These are phyloP conservation scores for Pseudogymnoascus sp. DNA, from an alignment of 2,329 filamentous ascomycete species.

Conservation along the genomic window DNA sequence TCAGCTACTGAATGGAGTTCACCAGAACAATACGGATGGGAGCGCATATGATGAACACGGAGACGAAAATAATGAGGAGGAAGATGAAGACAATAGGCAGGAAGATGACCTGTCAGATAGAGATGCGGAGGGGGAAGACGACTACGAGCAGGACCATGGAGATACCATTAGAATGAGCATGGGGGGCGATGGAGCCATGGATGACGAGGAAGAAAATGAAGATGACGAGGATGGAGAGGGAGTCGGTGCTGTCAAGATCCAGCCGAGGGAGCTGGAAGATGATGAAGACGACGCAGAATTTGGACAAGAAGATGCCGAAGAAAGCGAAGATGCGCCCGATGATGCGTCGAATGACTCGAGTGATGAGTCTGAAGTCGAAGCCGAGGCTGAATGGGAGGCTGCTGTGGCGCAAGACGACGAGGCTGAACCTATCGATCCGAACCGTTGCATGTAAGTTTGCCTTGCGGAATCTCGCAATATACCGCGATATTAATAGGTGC, in stretches of 20 bases:
- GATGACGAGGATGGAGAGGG: constrained; percentile 31
- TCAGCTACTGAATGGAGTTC: constrained; percentile 27
- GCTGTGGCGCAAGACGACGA: constrained; percentile 48
- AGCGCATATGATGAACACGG: constrained; percentile 15
- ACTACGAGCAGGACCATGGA: constrained; percentile 21
- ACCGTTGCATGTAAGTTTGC: constrained; percentile 54
- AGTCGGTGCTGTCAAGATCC: constrained; percentile 28
- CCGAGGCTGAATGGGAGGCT: constrained; percentile 44
- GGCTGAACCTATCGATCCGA: constrained; percentile 41
- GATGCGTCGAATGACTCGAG: constrained; percentile 25
- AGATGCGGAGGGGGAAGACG: constrained; percentile 31
- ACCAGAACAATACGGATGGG: constrained; percentile 17
- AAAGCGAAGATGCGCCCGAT: constrained; percentile 21
- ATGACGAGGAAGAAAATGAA: constrained; percentile 33
- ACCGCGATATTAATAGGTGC: constrained; percentile 29
- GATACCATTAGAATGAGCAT: constrained; percentile 20
- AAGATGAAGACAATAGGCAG: constrained; percentile 29
- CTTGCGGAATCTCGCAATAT: constrained; percentile 14
- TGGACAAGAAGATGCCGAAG: constrained; percentile 23
- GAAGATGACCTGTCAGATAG: constrained; percentile 23
- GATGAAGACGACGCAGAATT: constrained; percentile 32
- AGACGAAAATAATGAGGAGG: constrained; percentile 17
- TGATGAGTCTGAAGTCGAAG: constrained; percentile 46
- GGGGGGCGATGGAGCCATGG: constrained; percentile 37
- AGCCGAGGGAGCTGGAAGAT: constrained; percentile 24